phyloP scores from a whole-genome alignment of 441 rosid genomes.

The Raphanus hybrid region DNA sequence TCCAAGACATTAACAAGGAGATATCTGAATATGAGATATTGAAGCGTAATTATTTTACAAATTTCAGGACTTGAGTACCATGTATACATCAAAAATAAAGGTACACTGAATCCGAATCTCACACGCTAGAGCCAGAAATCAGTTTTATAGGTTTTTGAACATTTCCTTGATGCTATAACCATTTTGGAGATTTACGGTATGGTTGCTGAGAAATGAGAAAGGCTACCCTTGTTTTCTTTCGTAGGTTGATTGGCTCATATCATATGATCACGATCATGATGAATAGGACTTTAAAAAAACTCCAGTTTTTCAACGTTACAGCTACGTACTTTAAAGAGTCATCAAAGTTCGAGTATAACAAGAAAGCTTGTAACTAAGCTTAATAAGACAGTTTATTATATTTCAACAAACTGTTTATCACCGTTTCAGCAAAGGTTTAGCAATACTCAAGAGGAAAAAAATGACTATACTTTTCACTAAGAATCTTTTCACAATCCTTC shows the following conservation, averaged over 20 bases:
- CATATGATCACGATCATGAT: slow-evolving; percentile 12
- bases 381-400: slow-evolving; percentile 6
- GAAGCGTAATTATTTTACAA: not conserved
- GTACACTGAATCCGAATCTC: not conserved
- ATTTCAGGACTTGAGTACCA: not conserved
- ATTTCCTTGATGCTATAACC: slow-evolving; percentile 6
- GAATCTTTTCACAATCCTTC: not conserved
- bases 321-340: slow-evolving; percentile 5
- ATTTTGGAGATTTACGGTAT: not conserved
- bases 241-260: slow-evolving; percentile 9
- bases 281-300: not conserved
- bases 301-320: slow-evolving; percentile 27
- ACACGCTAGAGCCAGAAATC: not conserved
- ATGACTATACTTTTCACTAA: not conserved
- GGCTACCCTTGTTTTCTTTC: not conserved
- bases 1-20: not conserved
- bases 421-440: slow-evolving; percentile 15
- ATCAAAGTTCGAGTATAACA: slow-evolving; percentile 12
- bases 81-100: not conserved
- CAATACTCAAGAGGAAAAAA: not conserved
- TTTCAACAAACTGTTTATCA: slow-evolving; percentile 1
- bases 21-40: not conserved
- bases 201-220: not conserved
- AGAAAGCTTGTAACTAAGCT: slow-evolving; percentile 14
- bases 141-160: not conserved